These are phyloP conservation scores for Centella asiatica DNA, from an alignment of 129 eudicot species.

Conservation along the genomic window DNA sequence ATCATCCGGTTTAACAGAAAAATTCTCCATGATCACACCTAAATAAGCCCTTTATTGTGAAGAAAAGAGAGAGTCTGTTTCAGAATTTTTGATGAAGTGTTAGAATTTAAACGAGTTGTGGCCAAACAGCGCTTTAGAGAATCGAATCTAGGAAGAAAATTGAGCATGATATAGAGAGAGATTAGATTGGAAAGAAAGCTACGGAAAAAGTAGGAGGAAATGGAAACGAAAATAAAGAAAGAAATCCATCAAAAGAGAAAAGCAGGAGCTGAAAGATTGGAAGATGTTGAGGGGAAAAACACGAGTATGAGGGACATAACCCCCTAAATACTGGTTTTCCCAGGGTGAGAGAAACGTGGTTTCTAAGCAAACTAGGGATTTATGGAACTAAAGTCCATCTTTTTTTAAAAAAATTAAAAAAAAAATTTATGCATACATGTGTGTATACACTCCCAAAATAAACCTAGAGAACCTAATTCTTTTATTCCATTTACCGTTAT, in stretches of 20 bases:
- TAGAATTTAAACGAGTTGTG: slow-evolving; percentile 12
- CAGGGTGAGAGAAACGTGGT: slow-evolving; percentile 63
- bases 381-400: slow-evolving; percentile 17
- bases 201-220: slow-evolving; percentile 27
- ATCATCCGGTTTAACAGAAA: slow-evolving; percentile 26
- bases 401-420: slow-evolving; percentile 9
- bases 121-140: slow-evolving; percentile 10
- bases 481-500: too few relatives aligned
- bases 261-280: slow-evolving; percentile 27
- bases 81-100: slow-evolving; percentile 12
- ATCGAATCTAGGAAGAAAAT: slow-evolving; percentile 7
- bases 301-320: slow-evolving; percentile 32
- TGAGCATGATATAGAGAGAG: slow-evolving; percentile 5
- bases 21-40: slow-evolving; percentile 61
- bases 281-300: slow-evolving; percentile 32
- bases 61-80: too few relatives aligned
- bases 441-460: too few relatives aligned
- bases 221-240: slow-evolving; percentile 20
- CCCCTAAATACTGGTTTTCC: slow-evolving; percentile 45
- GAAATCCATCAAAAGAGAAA: slow-evolving; percentile 30
- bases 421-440: too few relatives aligned
- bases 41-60: too few relatives aligned
- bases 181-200: slow-evolving; percentile 25
- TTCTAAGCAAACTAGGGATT: slow-evolving; percentile 37
- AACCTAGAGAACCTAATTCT: too few relatives aligned